Evolutionary conservation across 768 basidiomycete species (phyloP).

Genomic region (Phylloporus sp.): DNA sequence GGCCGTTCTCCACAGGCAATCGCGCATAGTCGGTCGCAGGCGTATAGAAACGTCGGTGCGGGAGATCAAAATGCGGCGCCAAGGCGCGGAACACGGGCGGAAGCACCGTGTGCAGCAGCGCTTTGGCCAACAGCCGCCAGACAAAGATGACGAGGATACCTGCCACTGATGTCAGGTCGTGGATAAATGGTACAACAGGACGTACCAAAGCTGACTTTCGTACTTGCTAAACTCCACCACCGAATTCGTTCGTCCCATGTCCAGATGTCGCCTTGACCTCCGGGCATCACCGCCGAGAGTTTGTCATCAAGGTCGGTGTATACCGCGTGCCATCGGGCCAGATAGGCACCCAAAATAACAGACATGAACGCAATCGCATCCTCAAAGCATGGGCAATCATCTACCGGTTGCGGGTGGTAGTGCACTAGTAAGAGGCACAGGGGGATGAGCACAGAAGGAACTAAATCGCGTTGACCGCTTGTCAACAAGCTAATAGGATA

Average conservation of each 20-base stretch:
- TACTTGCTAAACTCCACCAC: slow-evolving; percentile 37
- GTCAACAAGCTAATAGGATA: slow-evolving; percentile 13
- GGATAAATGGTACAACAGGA: neutral
- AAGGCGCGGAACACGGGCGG: slow-evolving; percentile 83
- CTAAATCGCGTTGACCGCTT: slow-evolving; percentile 24
- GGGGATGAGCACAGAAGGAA: slow-evolving; percentile 59
- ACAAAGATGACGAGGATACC: slow-evolving; percentile 77
- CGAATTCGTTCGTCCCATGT: slow-evolving; percentile 29
- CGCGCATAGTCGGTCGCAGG: slow-evolving; percentile 84
- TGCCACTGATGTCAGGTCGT: slow-evolving; percentile 16
- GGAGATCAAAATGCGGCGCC: slow-evolving; percentile 64
- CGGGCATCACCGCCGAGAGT: slow-evolving; percentile 49
- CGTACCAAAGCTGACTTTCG: slow-evolving; percentile 43
- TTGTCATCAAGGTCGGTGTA: slow-evolving; percentile 39
- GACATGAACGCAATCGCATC: slow-evolving; percentile 93
- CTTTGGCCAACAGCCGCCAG: slow-evolving; percentile 89
- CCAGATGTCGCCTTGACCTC: slow-evolving; percentile 44
- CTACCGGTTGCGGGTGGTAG: slow-evolving; percentile 90
- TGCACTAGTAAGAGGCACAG: slow-evolving; percentile 75
- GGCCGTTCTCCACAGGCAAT: slow-evolving; percentile 54
- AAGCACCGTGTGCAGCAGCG: slow-evolving; percentile 63
- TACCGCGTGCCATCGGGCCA: slow-evolving; percentile 62
- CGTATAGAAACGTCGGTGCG: slow-evolving; percentile 83
- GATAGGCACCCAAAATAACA: slow-evolving; percentile 69
- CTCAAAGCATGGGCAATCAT: slow-evolving; percentile 97